Evolutionary conservation across 179 eudicot genomes (phyloP).

Genomic region (Actinidia polygama): DNA sequence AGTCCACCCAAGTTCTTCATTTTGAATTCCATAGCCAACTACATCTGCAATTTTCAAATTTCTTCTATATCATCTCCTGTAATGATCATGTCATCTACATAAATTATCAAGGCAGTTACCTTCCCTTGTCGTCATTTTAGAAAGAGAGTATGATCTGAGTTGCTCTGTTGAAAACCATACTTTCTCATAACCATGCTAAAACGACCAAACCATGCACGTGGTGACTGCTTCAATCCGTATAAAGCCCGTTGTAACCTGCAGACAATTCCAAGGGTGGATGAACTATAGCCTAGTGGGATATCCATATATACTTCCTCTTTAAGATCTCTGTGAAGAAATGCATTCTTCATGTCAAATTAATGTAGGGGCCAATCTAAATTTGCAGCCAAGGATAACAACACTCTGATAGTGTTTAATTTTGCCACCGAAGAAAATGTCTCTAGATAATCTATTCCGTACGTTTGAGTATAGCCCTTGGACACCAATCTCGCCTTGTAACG

Average conservation of each 20-base stretch:
- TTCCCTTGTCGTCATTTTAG: neutral
- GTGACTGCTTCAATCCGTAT: neutral
- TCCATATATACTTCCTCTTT: neutral
- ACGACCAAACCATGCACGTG: neutral
- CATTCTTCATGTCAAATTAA: neutral
- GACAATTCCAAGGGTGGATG: neutral
- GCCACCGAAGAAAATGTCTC: neutral
- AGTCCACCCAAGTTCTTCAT: neutral
- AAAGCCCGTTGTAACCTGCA: neutral
- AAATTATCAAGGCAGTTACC: neutral
- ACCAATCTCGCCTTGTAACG: neutral
- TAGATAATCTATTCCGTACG: neutral
- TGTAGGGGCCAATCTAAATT: neutral
- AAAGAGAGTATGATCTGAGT: neutral
- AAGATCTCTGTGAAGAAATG: neutral
- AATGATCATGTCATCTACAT: neutral
- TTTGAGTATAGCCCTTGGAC: neutral
- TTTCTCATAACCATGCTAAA: neutral
- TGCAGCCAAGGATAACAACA: neutral
- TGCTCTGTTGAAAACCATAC: neutral
- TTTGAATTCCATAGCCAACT: neutral
- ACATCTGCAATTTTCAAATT: neutral
- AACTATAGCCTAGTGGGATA: neutral
- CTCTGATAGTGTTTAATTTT: neutral
- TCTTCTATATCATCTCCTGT: neutral